Conservation (phyloP, 208 protist genomes). For the Leishmania lainsoni region DNA sequence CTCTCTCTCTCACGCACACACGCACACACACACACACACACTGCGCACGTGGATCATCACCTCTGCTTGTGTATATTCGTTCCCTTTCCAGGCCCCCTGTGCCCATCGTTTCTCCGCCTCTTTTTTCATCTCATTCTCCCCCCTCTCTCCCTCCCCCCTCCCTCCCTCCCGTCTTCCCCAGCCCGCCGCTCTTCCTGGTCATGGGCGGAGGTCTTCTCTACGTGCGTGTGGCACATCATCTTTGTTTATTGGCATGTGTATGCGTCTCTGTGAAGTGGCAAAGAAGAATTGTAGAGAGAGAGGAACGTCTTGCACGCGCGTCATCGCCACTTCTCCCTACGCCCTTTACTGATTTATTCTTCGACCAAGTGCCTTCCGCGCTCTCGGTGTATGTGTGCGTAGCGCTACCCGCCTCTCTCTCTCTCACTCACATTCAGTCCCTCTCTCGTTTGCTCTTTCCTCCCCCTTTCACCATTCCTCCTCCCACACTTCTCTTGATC, state of each 20-base stretch:
- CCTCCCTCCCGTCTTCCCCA: neutral
- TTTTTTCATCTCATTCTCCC: neutral
- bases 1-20: neutral
- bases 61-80: neutral
- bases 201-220: neutral
- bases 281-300: neutral
- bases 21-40: too few species aligned
- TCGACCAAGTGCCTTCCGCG: neutral
- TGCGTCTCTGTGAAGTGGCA: neutral
- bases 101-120: neutral
- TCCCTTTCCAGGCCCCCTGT: neutral
- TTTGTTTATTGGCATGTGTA: neutral
- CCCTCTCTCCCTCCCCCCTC: too few species aligned
- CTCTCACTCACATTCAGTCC: neutral
- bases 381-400: neutral
- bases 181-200: neutral
- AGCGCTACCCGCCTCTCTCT: neutral
- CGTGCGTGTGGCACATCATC: neutral
- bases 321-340: neutral
- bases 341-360: neutral
- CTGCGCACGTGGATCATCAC: too few species aligned
- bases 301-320: neutral
- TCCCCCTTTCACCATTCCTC: neutral
- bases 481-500: neutral
- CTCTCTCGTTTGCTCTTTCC: neutral